Evolutionary conservation across 163 green algal species (phyloP).

Genomic region (Scenedesmus sp.): DNA sequence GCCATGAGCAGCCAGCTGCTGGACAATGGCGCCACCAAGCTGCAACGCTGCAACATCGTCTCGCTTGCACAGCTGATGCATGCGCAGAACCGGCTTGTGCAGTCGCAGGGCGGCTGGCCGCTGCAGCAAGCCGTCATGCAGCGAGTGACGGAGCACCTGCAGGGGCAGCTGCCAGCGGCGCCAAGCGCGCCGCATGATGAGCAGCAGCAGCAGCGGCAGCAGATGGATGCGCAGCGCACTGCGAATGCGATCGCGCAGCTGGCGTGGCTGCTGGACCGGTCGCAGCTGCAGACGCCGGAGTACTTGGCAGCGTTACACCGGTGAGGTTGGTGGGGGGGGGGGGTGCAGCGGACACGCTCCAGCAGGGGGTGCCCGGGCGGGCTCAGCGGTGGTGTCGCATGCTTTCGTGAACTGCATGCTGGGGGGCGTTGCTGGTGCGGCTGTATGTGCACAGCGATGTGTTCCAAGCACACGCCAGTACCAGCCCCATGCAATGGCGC

Average conservation of each 20-base stretch:
- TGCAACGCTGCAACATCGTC: not conserved
- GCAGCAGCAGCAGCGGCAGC: slow-evolving; percentile 17
- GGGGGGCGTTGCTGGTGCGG: no score
- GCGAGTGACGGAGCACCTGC: not conserved
- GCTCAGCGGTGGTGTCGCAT: no score
- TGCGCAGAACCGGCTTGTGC: not conserved
- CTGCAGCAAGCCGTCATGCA: slow-evolving; percentile 16
- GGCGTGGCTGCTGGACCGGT: not conserved
- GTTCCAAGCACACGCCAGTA: no score
- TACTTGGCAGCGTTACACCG: not conserved
- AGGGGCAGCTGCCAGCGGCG: not conserved
- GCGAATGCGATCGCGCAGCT: slow-evolving; percentile 13
- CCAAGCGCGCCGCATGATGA: not conserved
- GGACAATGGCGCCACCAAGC: not conserved
- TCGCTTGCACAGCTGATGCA: not conserved
- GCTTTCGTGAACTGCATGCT: no score
- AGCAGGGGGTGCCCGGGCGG: no score
- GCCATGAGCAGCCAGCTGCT: slow-evolving; percentile 5
- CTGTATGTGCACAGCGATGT: no score
- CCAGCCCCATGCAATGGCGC: no score
- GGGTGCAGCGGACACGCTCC: no score
- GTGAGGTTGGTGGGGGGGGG: not conserved
- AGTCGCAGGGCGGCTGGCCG: not conserved
- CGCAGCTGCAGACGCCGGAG: not conserved
- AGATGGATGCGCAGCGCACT: not conserved